A percentile compares a stretch with the other conserved stretches of the same genome.
phyloP scores from a whole-genome alignment of 208 protist species.

The Sergeia podlipaevii region DNA sequence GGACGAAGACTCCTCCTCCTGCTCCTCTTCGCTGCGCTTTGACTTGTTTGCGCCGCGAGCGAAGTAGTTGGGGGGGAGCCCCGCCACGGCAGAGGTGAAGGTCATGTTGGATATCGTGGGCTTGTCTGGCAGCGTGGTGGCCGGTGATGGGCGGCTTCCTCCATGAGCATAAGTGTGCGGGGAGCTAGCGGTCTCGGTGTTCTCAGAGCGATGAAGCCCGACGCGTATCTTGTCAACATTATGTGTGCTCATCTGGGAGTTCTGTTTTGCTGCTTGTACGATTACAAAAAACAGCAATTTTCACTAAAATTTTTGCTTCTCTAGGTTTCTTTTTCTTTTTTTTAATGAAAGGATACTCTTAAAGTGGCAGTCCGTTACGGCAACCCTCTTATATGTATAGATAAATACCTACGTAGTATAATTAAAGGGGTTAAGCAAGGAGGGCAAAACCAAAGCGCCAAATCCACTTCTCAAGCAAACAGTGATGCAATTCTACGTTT shows the following conservation, averaged over 20 bases:
- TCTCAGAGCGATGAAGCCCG: conserved; percentile 66
- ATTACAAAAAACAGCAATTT: too few species aligned
- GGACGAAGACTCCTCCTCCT: conserved; percentile 9
- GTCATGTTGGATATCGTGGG: conserved; percentile 74
- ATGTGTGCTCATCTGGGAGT: conserved; percentile 14
- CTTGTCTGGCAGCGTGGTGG: conserved; percentile 51
- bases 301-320: too few species aligned
- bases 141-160: conserved; percentile 12
- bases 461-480: too few species aligned
- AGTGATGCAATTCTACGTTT: too few species aligned
- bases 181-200: conserved; percentile 83
- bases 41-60: neutral
- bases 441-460: neutral
- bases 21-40: conserved; percentile 22
- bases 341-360: too few species aligned
- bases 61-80: conserved; percentile 32
- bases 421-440: neutral
- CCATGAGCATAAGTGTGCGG: conserved; percentile 66
- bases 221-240: conserved; percentile 62
- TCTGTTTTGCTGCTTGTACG: too few species aligned
- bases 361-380: too few species aligned
- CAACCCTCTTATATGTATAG: too few species aligned
- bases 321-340: too few species aligned
- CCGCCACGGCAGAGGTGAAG: conserved; percentile 54
- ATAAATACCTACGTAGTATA: too few species aligned